phyloP scores from a whole-genome alignment of 1,284 basidiomycete genomes.

The Pterulicium gracile region DNA sequence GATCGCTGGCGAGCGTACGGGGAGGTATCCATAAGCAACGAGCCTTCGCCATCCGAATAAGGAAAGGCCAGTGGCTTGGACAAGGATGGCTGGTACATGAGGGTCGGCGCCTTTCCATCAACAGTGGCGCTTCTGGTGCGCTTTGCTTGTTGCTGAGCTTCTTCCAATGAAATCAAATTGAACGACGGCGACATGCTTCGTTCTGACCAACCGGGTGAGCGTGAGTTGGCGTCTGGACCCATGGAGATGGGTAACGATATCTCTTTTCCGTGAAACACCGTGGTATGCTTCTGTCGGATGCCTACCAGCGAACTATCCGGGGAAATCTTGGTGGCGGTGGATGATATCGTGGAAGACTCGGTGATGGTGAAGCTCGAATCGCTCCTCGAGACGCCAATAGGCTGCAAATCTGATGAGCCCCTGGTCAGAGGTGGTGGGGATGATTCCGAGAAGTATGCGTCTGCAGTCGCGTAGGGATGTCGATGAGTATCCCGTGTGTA shows the following conservation, averaged over 20 bases:
- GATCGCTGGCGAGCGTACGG: slow-evolving; percentile 26
- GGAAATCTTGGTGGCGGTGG: slow-evolving; percentile 28
- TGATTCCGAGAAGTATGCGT: slow-evolving; percentile 33
- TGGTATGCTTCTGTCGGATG: slow-evolving; percentile 18
- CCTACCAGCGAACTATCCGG: slow-evolving; percentile 35
- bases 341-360: slow-evolving; percentile 27
- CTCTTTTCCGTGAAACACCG: slow-evolving; percentile 32
- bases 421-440: slow-evolving; percentile 16
- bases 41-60: slow-evolving; percentile 16
- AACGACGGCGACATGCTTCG: slow-evolving; percentile 28
- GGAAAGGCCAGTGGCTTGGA: slow-evolving; percentile 19
- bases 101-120: slow-evolving; percentile 20
- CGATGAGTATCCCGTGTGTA: not conserved
- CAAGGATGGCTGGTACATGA: slow-evolving; percentile 14
- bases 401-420: slow-evolving; percentile 13
- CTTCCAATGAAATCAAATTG: slow-evolving; percentile 62
- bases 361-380: slow-evolving; percentile 48
- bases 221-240: slow-evolving; percentile 16
- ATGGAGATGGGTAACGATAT: slow-evolving; percentile 42
- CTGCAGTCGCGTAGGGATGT: slow-evolving; percentile 73
- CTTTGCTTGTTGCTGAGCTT: slow-evolving; percentile 56
- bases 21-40: slow-evolving; percentile 15
- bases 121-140: slow-evolving; percentile 37
- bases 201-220: slow-evolving; percentile 13
- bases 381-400: slow-evolving; percentile 24